Conservation (phyloP, 2,329 filamentous ascomycete species). For the Colletotrichum kahawae region DNA sequence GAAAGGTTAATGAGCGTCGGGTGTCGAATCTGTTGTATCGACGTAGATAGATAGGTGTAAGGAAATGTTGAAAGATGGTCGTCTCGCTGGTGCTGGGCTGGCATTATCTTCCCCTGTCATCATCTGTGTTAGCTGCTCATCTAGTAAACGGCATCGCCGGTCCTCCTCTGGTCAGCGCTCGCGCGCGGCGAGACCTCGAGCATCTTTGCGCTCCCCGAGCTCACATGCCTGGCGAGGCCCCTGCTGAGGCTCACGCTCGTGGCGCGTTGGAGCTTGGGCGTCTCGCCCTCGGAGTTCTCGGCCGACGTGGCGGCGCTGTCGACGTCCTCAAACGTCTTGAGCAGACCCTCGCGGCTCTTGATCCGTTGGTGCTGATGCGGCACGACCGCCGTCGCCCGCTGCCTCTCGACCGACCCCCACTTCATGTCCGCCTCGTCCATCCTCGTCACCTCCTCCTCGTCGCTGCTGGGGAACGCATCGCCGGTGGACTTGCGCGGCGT, state of each 20-base stretch:
- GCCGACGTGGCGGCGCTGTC: constrained; percentile 27
- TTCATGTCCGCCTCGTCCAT: constrained; percentile 48
- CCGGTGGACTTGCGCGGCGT: constrained; percentile 47
- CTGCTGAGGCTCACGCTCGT: constrained; percentile 72
- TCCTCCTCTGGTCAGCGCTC: constrained; percentile 48
- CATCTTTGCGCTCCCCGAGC: constrained; percentile 77
- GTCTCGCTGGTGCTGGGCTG: constrained; percentile 12
- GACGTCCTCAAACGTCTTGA: constrained; percentile 47
- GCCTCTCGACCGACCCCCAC: constrained; percentile 57
- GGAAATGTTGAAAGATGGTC: constrained; percentile 14
- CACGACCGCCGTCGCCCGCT: constrained; percentile 32
- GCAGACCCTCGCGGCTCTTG: constrained; percentile 57
- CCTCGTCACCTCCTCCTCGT: constrained; percentile 53
- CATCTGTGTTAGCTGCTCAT: background rate
- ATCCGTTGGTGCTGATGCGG: constrained; percentile 37
- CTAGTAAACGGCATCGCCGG: constrained; percentile 4
- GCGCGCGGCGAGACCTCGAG: constrained; percentile 67
- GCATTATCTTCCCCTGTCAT: background rate
- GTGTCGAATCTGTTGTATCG: background rate
- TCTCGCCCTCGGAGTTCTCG: constrained; percentile 36
- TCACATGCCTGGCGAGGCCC: constrained; percentile 73
- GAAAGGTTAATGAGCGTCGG: background rate
- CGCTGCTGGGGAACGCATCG: constrained; percentile 61
- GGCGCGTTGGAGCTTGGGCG: constrained; percentile 62
- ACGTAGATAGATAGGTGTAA: background rate